These are phyloP conservation scores for Clitoria ternatea DNA, from an alignment of 306 rosid species.

Conservation along the genomic window DNA sequence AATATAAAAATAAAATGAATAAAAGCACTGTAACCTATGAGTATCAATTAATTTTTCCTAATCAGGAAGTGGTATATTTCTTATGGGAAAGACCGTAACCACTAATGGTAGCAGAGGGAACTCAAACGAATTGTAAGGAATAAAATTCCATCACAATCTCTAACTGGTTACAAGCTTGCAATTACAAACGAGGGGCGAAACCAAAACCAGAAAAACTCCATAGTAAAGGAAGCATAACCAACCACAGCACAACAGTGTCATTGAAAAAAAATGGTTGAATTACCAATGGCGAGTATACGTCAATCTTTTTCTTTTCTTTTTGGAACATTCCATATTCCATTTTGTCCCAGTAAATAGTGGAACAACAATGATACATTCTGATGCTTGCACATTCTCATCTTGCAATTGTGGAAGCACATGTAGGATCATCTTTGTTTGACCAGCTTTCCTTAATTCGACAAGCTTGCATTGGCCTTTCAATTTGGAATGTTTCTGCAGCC, in stretches of 20 bases:
- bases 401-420: slow-evolving; percentile 66
- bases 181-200: slow-evolving; percentile 1
- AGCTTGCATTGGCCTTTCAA: slow-evolving; percentile 75
- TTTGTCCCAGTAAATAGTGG: slow-evolving; percentile 4
- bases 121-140: slow-evolving; percentile 1
- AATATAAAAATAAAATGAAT: not conserved
- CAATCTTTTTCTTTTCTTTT: not conserved
- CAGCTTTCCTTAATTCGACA: slow-evolving; percentile 70
- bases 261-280: slow-evolving; percentile 20
- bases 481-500: slow-evolving; percentile 51
- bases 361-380: slow-evolving; percentile 12
- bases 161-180: slow-evolving; percentile 18
- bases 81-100: not conserved
- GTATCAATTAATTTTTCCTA: not conserved
- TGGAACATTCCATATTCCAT: slow-evolving; percentile 15
- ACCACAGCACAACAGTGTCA: not conserved
- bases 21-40: not conserved
- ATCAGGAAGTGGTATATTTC: not conserved
- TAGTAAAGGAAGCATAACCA: slow-evolving; percentile 19
- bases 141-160: slow-evolving; percentile 30
- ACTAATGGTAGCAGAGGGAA: not conserved
- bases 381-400: slow-evolving; percentile 42
- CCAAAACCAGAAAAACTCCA: not conserved
- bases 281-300: slow-evolving; percentile 17
- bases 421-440: slow-evolving; percentile 67